Base-by-base conservation (phyloP, 768 basidiomycete genomes). In the Suillus decipiens region DNA sequence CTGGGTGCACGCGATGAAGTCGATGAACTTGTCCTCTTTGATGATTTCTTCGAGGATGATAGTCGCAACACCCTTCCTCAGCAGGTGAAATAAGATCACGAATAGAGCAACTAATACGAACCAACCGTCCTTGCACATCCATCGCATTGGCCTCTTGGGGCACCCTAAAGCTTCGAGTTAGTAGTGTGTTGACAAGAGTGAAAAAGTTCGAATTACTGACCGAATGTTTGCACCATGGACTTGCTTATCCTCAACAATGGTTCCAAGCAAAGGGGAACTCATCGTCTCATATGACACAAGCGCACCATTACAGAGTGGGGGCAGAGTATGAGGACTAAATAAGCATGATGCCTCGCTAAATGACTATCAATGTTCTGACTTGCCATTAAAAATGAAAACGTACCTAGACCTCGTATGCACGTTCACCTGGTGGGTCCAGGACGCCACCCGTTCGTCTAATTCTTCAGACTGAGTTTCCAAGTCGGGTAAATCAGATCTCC, bases 401-500 rank as follows among this genome's bases (percentile, higher is more conserved):
- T n/a, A n/a, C 53, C 53, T 54, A n/a, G 33, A 34, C 34, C 19
- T 6, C 10, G 19, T 54, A 10, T 54, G 53, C 33, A 34, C 53
- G 19, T 54, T 19, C 12, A 54, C 19, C 12, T 54, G 33, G 33
- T 54, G 33, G 53, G 53, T 54, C 53, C 53, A 54, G 19, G 53
- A 34, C 2, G 53, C 53, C 53, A 54, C 53, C 14, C 53, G 53
- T 34, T 54, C 53, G 19, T 54, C n/a, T 19, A n/a, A 10, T 34
- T 10, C 53, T n/a, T 4, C 3, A 33, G 34, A 34, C 33, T 54
- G 53, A 34, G 53, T 54, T 34, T 54, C 33, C 10, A 36, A 54
- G 11, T 34, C 53, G 33, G 33, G n/a, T 54, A 34, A n/a, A 54
- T 54, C 53, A 19, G 53, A 54, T 14, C 53, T 54, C 53, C 53